phyloP scores from a whole-genome alignment of 148 eudicot genomes.

The Nepenthes mirabilis region DNA sequence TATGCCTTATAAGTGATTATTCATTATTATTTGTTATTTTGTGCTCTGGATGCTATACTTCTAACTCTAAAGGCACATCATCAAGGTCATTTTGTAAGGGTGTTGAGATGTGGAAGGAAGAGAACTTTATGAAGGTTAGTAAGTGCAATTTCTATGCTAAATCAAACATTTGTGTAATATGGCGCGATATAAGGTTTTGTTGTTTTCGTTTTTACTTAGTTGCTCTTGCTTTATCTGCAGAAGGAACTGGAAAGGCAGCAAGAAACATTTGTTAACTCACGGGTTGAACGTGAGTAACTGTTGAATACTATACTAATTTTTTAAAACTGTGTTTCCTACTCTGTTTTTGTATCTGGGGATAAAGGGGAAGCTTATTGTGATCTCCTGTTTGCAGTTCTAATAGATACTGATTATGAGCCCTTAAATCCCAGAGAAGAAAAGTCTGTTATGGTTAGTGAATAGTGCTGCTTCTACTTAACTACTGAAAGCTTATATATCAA shows the following conservation, averaged over 20 bases:
- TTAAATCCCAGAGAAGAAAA: constrained; percentile 58
- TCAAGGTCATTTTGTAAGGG: constrained; percentile 74
- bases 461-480: background rate
- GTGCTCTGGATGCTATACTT: background rate
- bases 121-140: constrained; percentile 63
- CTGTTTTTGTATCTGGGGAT: background rate
- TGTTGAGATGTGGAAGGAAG: constrained; percentile 93
- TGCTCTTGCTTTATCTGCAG: constrained; percentile 24
- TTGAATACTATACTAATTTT: background rate
- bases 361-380: background rate
- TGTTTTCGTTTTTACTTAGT: background rate
- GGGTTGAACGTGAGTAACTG: constrained; percentile 69
- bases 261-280: constrained; percentile 47
- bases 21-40: background rate
- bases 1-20: too few species aligned
- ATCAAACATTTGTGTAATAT: background rate
- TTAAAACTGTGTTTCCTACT: background rate
- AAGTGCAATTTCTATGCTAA: background rate
- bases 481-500: background rate
- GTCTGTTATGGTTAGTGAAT: constrained; percentile 44
- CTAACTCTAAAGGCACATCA: constrained; percentile 60
- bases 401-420: constrained; percentile 63
- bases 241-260: constrained; percentile 38
- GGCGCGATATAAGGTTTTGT: background rate
- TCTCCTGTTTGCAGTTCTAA: constrained; percentile 43